A percentile compares a stretch with the other conserved stretches of the same genome.
Conservation (phyloP, 768 basidiomycete genomes). For the Ramaria sp. region DNA sequence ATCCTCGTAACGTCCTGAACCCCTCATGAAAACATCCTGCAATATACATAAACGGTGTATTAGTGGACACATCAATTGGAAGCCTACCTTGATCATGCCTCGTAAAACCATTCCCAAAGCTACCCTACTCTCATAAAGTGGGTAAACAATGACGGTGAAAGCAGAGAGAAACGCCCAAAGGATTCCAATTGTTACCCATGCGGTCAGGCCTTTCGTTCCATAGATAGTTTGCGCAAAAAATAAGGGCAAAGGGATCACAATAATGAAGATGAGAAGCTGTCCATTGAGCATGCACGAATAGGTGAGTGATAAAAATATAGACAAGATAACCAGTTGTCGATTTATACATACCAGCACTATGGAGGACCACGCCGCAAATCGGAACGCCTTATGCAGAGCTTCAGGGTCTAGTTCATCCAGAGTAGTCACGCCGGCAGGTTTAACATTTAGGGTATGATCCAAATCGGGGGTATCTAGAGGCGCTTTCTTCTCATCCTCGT, state of each 20-base stretch:
- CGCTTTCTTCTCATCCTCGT: conserved; percentile 20
- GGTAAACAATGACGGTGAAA: conserved; percentile 71
- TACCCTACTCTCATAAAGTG: conserved; percentile 71
- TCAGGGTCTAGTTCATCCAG: conserved; percentile 56
- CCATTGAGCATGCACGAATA: background rate
- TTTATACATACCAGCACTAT: conserved; percentile 38
- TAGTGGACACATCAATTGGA: too few relatives aligned
- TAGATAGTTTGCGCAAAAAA: conserved; percentile 77
- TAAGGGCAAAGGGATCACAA: conserved; percentile 75
- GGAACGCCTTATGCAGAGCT: conserved; percentile 62
- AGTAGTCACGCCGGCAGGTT: conserved; percentile 13
- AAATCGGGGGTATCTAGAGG: conserved; percentile 20
- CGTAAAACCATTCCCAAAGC: conserved; percentile 48
- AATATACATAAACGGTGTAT: too few relatives aligned
- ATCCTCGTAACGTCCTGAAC: background rate
- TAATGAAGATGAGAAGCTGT: conserved; percentile 51
- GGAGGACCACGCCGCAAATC: conserved; percentile 70
- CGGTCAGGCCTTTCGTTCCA: conserved; percentile 49
- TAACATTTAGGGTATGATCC: background rate
- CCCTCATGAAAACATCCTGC: background rate
- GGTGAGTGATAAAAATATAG: background rate
- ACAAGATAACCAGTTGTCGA: conserved; percentile 15
- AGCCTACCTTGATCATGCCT: conserved; percentile 54
- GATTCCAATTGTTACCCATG: conserved; percentile 77
- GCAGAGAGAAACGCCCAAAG: conserved; percentile 76